Conservation (phyloP, 2,329 filamentous ascomycete genomes). For the Harringtonia aguacate region DNA sequence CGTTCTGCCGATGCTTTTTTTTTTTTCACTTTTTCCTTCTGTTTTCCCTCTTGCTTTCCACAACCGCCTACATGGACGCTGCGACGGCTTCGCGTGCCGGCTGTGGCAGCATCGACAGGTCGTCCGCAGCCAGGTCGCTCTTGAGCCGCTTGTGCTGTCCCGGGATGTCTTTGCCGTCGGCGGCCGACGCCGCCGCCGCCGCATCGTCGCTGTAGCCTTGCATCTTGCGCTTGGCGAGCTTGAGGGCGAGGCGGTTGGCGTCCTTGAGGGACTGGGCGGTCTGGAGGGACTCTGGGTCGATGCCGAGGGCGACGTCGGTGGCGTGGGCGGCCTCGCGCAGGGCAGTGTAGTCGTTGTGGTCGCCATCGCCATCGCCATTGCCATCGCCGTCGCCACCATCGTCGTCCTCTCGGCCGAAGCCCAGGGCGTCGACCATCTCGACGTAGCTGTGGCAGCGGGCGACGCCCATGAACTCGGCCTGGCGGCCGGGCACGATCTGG, state of each 20-base stretch:
- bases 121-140: neutral
- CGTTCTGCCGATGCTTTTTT: neutral
- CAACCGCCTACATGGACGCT: too few relatives aligned
- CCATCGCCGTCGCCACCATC: too few relatives aligned
- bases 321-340: constrained; percentile 53
- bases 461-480: constrained; percentile 49
- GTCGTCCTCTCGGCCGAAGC: too few relatives aligned
- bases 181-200: constrained; percentile 13
- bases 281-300: constrained; percentile 30
- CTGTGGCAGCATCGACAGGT: too few relatives aligned
- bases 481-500: constrained; percentile 78
- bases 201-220: too few relatives aligned
- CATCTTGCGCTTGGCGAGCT: constrained; percentile 21
- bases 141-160: neutral
- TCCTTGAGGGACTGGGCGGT: constrained; percentile 26
- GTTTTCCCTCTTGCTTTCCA: neutral
- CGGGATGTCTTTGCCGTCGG: neutral
- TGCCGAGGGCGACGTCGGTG: constrained; percentile 52
- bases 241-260: constrained; percentile 28
- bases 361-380: too few relatives aligned
- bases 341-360: constrained; percentile 46
- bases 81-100: too few relatives aligned
- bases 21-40: neutral
- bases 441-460: constrained; percentile 59
- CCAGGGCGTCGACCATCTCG: constrained; percentile 56